Evolutionary conservation across 495 filamentous ascomycete genomes (phyloP), one percentile per base, ranked within the genome.

Genomic region (Hypoxylon perforatum): DNA sequence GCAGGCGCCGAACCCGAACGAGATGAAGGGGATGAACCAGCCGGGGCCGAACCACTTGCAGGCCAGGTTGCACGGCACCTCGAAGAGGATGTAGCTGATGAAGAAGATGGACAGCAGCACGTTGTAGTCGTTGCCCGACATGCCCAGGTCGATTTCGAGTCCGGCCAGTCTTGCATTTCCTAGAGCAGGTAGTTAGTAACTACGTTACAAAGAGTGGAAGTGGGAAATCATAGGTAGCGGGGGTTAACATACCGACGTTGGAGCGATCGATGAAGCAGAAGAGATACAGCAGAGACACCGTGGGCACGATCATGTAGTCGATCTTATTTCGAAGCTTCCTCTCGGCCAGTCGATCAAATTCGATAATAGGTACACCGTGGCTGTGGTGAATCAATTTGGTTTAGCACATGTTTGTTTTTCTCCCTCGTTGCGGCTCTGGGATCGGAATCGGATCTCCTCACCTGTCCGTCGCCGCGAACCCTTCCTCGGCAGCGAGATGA

Each of bases 101-200:
- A 90, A 92, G 66, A 87, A 87, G 41, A 82, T 64, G 54, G 82
- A 82, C 41, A 90, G 85, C 21, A 89, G 82, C 49, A 83, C 80
- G 62, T 92, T 91, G 72, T 91, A 94, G 69, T 92, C 88, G 66
- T 88, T 80, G 14, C 87, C 88, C 0, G 75, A 78, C 75, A 93
- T 77, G 46, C 82, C 53, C n/a, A 92, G 72, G 62, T 91, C 87
- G 7, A 76, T 78, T 21, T 85, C 77, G 39, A 92, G 72, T 4
- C 88, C 89, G 57, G 88, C 86, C 28, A 92, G 69, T 46, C 71
- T 78, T 15, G 80, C 81, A 22, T 84, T 84, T 46, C 81, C 81
- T 82, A 23, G 3, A 60, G 22, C 8, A 33, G 35, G 44, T 30
- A 25, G 51, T 73, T 35, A 76, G n/a, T 74, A 50, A 18, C n/a